phyloP scores from a whole-genome alignment of 495 filamentous ascomycete species.

The Hyaloscypha finlandica region DNA sequence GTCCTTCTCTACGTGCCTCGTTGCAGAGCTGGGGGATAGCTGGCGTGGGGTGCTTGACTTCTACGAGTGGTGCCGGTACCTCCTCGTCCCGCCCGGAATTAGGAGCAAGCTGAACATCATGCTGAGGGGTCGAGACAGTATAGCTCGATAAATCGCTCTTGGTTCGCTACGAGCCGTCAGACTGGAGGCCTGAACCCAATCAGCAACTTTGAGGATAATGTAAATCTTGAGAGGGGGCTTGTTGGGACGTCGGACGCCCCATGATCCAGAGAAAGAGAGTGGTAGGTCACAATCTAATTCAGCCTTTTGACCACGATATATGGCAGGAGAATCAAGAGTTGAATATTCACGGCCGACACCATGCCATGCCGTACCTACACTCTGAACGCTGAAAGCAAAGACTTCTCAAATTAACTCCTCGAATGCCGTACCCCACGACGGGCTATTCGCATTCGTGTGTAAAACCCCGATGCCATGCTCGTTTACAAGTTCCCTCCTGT shows the following conservation, averaged over 20 bases:
- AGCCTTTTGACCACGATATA: conserved; percentile 1
- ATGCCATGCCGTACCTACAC: conserved; percentile 12
- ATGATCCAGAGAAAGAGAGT: background rate
- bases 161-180: too few species aligned
- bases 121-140: too few species aligned
- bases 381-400: conserved; percentile 17
- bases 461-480: background rate
- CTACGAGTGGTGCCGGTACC: too few species aligned
- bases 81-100: too few species aligned
- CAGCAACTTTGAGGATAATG: too few species aligned
- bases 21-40: too few species aligned
- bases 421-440: conserved; percentile 20
- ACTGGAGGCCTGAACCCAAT: too few species aligned
- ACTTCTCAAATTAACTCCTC: conserved; percentile 22
- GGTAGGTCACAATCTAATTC: background rate
- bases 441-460: conserved; percentile 20
- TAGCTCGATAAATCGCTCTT: too few species aligned
- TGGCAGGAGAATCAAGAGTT: background rate
- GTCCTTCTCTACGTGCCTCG: too few species aligned
- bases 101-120: too few species aligned
- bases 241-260: background rate
- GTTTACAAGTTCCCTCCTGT: conserved; percentile 5
- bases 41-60: too few species aligned
- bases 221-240: too few species aligned
- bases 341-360: conserved; percentile 7